A percentile compares a stretch with the other conserved stretches of the same genome.
phyloP scores from a whole-genome alignment of 148 eudicot genomes.

The Bassia scoparia region DNA sequence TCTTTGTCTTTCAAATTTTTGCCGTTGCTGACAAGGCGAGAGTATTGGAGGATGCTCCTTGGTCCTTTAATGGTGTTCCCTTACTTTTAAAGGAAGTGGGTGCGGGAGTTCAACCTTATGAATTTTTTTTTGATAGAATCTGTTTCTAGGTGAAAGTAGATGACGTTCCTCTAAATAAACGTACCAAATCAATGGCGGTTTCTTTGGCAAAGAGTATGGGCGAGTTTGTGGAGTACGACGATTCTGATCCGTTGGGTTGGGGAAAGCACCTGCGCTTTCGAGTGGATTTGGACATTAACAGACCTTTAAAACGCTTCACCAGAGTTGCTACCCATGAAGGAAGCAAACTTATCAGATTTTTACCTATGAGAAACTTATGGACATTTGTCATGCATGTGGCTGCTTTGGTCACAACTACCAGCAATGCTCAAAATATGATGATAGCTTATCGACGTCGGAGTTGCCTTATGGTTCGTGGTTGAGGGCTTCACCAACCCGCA shows the following conservation, averaged over 20 bases:
- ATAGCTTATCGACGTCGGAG: neutral
- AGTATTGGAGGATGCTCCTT: neutral
- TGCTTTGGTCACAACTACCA: neutral
- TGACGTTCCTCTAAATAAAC: neutral
- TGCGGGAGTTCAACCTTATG: neutral
- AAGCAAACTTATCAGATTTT: neutral
- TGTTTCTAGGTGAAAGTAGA: neutral
- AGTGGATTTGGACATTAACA: neutral
- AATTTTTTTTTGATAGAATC: too few relatives aligned
- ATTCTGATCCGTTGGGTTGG: neutral
- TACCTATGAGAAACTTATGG: neutral
- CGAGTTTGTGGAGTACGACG: neutral
- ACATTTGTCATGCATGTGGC: neutral
- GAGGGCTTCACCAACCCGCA: neutral
- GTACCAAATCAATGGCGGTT: neutral
- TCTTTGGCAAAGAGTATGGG: neutral
- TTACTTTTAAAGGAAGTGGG: neutral
- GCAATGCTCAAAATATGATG: neutral
- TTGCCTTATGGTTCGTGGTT: neutral
- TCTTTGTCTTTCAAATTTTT: neutral
- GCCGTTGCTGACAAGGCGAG: neutral
- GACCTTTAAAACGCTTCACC: neutral
- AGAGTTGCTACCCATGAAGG: neutral
- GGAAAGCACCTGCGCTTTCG: neutral
- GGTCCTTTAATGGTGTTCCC: neutral